Evolutionary conservation across 2,329 filamentous ascomycete species (phyloP).

Genomic region (Dactylonectria estremocensis): DNA sequence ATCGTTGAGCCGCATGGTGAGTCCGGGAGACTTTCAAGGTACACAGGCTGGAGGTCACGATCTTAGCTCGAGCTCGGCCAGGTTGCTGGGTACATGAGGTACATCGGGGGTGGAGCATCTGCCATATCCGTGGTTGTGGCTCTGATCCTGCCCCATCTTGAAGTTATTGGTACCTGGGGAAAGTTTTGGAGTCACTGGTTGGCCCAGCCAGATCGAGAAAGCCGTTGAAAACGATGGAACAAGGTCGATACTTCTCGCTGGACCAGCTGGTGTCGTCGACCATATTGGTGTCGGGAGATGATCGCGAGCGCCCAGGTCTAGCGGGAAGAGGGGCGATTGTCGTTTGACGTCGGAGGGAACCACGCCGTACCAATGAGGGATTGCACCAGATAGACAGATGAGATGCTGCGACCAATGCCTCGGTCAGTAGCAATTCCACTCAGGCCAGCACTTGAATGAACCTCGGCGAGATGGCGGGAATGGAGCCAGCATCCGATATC

Average conservation of each 20-base stretch:
- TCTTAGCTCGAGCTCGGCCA: constrained; percentile 49
- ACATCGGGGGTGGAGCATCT: constrained; percentile 47
- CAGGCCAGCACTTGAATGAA: neutral
- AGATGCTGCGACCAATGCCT: neutral
- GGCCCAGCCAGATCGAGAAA: constrained; percentile 9
- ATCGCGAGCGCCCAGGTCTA: neutral
- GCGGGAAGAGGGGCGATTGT: constrained; percentile 6
- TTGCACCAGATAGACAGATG: neutral
- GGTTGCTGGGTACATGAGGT: constrained; percentile 50
- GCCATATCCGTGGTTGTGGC: constrained; percentile 49
- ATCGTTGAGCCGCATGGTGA: constrained; percentile 36
- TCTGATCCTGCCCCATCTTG: constrained; percentile 45
- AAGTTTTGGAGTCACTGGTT: constrained; percentile 23
- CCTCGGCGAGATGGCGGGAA: neutral
- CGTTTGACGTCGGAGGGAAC: neutral
- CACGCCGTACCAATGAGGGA: constrained; percentile 1
- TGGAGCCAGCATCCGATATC: neutral
- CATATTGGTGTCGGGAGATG: constrained; percentile 2
- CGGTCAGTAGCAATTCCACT: neutral
- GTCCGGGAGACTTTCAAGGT: constrained; percentile 45
- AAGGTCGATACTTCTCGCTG: neutral
- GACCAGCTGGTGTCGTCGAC: neutral
- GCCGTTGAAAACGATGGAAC: constrained; percentile 15
- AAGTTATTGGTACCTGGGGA: constrained; percentile 28
- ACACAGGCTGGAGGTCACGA: constrained; percentile 48